Percentiles rank a stretch among this genome's conserved stretches.
phyloP scores from a whole-genome alignment of 805 yeast genomes.

The Saturnispora diversa region DNA sequence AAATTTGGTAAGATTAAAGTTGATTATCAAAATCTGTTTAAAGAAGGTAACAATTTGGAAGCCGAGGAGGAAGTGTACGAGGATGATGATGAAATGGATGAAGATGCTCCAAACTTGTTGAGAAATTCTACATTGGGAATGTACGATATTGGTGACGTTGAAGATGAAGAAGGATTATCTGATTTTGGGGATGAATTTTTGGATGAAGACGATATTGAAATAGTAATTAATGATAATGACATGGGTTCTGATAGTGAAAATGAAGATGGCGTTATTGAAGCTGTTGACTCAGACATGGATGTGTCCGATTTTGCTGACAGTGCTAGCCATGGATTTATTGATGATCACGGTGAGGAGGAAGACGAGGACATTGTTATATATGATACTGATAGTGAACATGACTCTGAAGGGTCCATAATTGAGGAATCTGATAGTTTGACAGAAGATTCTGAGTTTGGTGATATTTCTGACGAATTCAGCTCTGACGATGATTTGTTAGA shows the following conservation, averaged over 20 bases:
- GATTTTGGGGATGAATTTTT: slow-evolving; percentile 19
- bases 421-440: background rate
- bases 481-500: slow-evolving; percentile 23
- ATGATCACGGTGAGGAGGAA: slow-evolving; percentile 17
- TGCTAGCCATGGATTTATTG: slow-evolving; percentile 15
- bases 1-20: slow-evolving; percentile 48
- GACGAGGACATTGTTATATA: slow-evolving; percentile 28
- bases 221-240: slow-evolving; percentile 24
- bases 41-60: slow-evolving; percentile 30
- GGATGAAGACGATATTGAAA: slow-evolving; percentile 21
- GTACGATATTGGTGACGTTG: slow-evolving; percentile 69
- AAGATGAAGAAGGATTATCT: slow-evolving; percentile 20
- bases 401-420: background rate
- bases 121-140: slow-evolving; percentile 87
- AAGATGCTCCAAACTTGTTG: slow-evolving; percentile 76
- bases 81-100: slow-evolving; percentile 42
- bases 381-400: slow-evolving; percentile 2
- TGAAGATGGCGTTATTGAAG: slow-evolving; percentile 15
- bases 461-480: slow-evolving; percentile 9
- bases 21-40: slow-evolving; percentile 50
- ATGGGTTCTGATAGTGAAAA: slow-evolving; percentile 29
- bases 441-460: slow-evolving; percentile 8
- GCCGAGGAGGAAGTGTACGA: slow-evolving; percentile 31
- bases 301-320: slow-evolving; percentile 27
- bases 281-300: slow-evolving; percentile 29